Evolutionary conservation across 768 basidiomycete species (phyloP), one percentile per base, ranked within the genome.

Genomic region (Tephrocybe sp.): DNA sequence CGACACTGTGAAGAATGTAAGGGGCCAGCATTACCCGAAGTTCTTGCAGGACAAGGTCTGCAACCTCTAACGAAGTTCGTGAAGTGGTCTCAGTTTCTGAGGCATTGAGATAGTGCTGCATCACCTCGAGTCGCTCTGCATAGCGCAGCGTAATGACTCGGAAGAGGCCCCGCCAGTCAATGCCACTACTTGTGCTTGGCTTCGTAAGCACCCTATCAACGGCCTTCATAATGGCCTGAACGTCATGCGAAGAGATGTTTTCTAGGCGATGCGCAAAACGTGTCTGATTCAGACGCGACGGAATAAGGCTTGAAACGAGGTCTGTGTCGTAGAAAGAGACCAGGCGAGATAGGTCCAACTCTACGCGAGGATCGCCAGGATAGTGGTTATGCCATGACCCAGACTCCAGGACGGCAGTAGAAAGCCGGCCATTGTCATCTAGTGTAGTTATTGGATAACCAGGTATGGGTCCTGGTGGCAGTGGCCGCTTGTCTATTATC

Each of bases 301-400:
- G 50, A 34, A 65, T 56, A 21, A 71, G 60, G 39, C 68, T 67
- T 2, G 61, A 60, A 8, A 59, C 59, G 7, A 72, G 59, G 0
- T 55, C 41, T 1, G 62, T 56, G 48, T 73, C 70, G 50, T 69
- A 73, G 50, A 73, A 72, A 0, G 73, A 67, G 14, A 73, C 34
- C 11, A 73, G 51, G 9, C 65, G 57, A 4, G 70, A 48, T 30
- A 65, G 56, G 54, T 73, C 70, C 14, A 70, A 57, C 34, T 58
- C 51, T 18, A 73, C 63, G 9, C 70, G 69, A 11, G 65, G 63
- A 20, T 73, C 73, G 21, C 71, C 72, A 0, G 72, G 66, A 20
- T 58, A 63, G 36, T 47, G 62, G 48, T 69, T 67, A 45, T 72
- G 68, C 69, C 69, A 69, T 24, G 60, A 56, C 8, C 66, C 73